phyloP scores from a whole-genome alignment of 2,329 filamentous ascomycete genomes.

The Diplodia seriata region DNA sequence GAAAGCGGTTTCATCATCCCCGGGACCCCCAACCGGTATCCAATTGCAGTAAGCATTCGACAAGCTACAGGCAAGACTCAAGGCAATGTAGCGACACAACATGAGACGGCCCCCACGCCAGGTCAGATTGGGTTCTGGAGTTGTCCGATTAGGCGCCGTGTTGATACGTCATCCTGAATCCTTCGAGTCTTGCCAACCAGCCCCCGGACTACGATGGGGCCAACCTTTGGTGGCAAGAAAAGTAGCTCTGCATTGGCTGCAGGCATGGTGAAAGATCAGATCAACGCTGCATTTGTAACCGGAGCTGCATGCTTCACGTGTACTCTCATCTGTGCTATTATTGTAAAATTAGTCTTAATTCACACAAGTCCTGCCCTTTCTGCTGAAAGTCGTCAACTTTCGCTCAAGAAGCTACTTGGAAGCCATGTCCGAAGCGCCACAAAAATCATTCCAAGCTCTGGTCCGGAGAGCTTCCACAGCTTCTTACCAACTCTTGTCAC shows the following conservation, averaged over 20 bases:
- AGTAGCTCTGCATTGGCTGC: background rate
- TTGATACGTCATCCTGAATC: background rate
- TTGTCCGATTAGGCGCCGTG: background rate
- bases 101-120: constrained; percentile 8
- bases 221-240: background rate
- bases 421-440: background rate
- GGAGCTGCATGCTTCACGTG: background rate
- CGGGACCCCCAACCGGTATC: too few species aligned
- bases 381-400: background rate
- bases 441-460: background rate
- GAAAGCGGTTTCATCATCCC: background rate
- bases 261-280: background rate
- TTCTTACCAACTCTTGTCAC: background rate
- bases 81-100: background rate
- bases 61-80: background rate
- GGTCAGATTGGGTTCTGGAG: background rate
- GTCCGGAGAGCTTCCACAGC: constrained; percentile 1
- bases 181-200: background rate
- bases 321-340: background rate
- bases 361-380: background rate
- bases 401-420: too few species aligned
- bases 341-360: background rate
- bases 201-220: background rate
- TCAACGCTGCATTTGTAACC: background rate
- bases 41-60: background rate